Evolutionary conservation across 2,329 filamentous ascomycete genomes (phyloP).

Genomic region (Fusarium pseudograminearum): DNA sequence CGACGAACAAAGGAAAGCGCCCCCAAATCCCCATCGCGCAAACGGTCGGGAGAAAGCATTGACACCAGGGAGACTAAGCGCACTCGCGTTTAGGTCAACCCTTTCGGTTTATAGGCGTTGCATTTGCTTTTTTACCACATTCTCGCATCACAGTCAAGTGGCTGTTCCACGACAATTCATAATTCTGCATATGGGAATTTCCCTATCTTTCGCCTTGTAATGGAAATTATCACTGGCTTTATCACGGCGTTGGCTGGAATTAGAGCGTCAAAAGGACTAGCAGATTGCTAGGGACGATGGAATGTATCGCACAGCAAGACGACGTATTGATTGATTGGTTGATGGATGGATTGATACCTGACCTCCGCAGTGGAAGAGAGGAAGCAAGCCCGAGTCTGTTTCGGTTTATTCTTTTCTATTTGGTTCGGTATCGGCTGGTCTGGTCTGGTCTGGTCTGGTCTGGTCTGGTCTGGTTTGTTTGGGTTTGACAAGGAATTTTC

Average conservation of each 20-base stretch:
- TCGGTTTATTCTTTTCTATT: constrained; percentile 21
- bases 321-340: constrained; percentile 20
- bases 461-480: constrained; percentile 8
- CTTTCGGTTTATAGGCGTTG: constrained; percentile 2
- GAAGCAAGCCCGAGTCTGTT: constrained; percentile 26
- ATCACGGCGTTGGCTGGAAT: constrained; percentile 45
- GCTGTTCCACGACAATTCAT: constrained; percentile 22
- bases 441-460: constrained; percentile 8
- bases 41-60: constrained; percentile 56
- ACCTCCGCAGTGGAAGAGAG: constrained; percentile 17
- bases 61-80: constrained; percentile 52
- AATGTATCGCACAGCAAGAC: constrained; percentile 32
- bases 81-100: constrained; percentile 49
- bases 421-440: constrained; percentile 17
- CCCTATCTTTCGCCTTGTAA: constrained; percentile 27
- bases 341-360: constrained; percentile 36
- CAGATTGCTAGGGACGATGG: constrained; percentile 20
- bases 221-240: constrained; percentile 38
- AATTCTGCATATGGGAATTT: constrained; percentile 37
- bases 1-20: constrained; percentile 69
- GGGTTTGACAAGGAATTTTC: constrained; percentile 25
- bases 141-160: constrained; percentile 23
- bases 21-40: constrained; percentile 60
- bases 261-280: constrained; percentile 35
- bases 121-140: constrained; percentile 17